Base-by-base conservation (phyloP, 257 asterid species). In the Solanum sejunctum region DNA sequence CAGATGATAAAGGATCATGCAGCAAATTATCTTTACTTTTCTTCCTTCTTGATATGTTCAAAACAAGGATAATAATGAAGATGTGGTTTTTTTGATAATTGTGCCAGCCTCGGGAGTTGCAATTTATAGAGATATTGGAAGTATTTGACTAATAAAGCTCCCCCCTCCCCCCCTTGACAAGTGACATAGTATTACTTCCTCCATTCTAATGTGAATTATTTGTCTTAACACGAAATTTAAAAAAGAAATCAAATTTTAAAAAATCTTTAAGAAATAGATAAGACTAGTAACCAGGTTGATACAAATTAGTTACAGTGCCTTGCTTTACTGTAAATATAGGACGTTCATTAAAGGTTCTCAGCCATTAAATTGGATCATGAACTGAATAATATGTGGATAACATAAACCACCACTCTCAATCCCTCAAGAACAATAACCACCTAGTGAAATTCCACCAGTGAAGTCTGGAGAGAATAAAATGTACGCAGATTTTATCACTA, bases 71-170 rank as follows among this genome's bases (percentile, higher is more conserved):
- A 57, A 77, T 78, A 83, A 36, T 36, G 58, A 11, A 41, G 18
- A 21, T 11, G 83, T 26, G 12, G 28, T 8, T 66, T 81, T 58
- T 58, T 90, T 80, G 91, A 83, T 71, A 9, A 5, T 78, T 81
- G 93, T 91, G 92, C 90, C 93, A 12, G 54, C 90, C 88, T 87
- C 86, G 92, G 91, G 90, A 85, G 52, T n/a, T 47, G 91, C 83
- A 79, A 36, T 85, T 52, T 57, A 66, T 0, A 61, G 10, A 13
- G n/a, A 78, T 16, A 52, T 52, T 78, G 83, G 3, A 52, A 18
- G 12, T 52, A 52, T 26, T 15, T 18, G 63, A 57, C 12, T 1
- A 17, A 16, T 18, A 57, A 8, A 36, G 15, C 23, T 51, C 3
- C 8, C 11, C 52, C 16, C 47, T 51, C 3, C 8, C 11, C 52